phyloP scores from a whole-genome alignment of 805 yeast species.

The Tetrapisispora phaffii region DNA sequence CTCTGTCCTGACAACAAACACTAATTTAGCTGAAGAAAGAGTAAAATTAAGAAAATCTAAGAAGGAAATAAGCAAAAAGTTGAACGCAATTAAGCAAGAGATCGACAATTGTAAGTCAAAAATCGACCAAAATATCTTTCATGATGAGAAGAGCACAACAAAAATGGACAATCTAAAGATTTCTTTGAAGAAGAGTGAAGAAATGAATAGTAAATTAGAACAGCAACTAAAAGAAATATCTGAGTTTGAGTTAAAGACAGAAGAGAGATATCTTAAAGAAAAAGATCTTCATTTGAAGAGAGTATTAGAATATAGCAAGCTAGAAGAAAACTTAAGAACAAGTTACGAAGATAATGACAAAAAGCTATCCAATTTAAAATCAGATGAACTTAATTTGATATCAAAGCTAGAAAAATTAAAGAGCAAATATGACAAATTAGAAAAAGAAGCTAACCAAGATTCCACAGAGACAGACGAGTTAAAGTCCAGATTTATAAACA shows the following conservation, averaged over 20 bases:
- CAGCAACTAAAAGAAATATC: conserved; percentile 10
- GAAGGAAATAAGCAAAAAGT: conserved; percentile 48
- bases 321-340: conserved; percentile 14
- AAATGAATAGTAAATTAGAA: conserved; percentile 21
- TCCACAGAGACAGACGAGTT: conserved; percentile 17
- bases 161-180: conserved; percentile 43
- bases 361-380: conserved; percentile 12
- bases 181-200: conserved; percentile 30
- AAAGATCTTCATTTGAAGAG: conserved; percentile 30
- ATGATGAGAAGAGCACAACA: conserved; percentile 47
- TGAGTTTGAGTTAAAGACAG: conserved; percentile 20
- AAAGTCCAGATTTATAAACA: conserved; percentile 14
- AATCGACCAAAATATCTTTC: conserved; percentile 38
- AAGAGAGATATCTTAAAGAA: conserved; percentile 29
- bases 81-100: conserved; percentile 43
- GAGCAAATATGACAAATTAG: conserved; percentile 16
- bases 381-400: conserved; percentile 16
- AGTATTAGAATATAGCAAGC: conserved; percentile 25
- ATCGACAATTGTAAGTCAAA: conserved; percentile 44
- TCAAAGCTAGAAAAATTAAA: conserved; percentile 17
- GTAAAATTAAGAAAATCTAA: conserved; percentile 46
- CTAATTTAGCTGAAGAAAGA: conserved; percentile 48
- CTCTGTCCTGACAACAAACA: conserved; percentile 54
- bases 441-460: conserved; percentile 19
- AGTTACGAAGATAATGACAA: conserved; percentile 7